Percentiles rank a stretch among this genome's conserved stretches.
phyloP scores from a whole-genome alignment of 1,284 basidiomycete species.

The Cronartium quercuum region DNA sequence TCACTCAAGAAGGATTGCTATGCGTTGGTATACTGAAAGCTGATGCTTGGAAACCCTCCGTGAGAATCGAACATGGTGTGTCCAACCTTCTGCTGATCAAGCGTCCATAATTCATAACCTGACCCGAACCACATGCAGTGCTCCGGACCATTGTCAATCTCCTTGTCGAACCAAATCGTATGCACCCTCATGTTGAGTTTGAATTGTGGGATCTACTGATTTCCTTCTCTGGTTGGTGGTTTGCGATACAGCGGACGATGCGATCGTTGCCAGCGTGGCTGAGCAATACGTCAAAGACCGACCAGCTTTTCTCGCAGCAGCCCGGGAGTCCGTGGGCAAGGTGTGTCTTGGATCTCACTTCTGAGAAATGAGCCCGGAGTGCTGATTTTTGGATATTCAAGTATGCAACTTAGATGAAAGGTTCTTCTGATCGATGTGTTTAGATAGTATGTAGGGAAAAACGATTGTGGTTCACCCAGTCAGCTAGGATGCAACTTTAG shows the following conservation, averaged over 20 bases:
- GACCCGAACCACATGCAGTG: not conserved
- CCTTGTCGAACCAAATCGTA: constrained; percentile 31
- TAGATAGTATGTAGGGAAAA: not conserved
- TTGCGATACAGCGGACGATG: constrained; percentile 27
- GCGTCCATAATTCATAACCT: not conserved
- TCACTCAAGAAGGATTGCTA: constrained; percentile 47
- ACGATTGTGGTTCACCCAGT: not conserved
- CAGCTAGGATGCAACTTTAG: constrained; percentile 1
- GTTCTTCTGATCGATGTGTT: not conserved
- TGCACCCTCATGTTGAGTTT: not conserved
- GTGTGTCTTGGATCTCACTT: constrained; percentile 2
- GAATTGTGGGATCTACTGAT: not conserved
- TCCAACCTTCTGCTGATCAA: not conserved
- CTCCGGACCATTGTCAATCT: constrained; percentile 27
- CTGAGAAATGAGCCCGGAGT: not conserved
- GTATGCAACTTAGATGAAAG: not conserved
- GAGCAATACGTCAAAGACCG: constrained; percentile 27
- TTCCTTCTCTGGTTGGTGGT: constrained; percentile 3
- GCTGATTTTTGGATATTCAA: not conserved
- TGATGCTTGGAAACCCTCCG: constrained; percentile 49
- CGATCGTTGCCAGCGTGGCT: constrained; percentile 26
- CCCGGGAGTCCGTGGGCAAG: constrained; percentile 21
- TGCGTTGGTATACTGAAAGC: constrained; percentile 49
- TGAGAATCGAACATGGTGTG: constrained; percentile 48
- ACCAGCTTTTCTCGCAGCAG: not conserved